phyloP scores from a whole-genome alignment of 2,329 filamentous ascomycete species.

The Biscogniauxia sp. region DNA sequence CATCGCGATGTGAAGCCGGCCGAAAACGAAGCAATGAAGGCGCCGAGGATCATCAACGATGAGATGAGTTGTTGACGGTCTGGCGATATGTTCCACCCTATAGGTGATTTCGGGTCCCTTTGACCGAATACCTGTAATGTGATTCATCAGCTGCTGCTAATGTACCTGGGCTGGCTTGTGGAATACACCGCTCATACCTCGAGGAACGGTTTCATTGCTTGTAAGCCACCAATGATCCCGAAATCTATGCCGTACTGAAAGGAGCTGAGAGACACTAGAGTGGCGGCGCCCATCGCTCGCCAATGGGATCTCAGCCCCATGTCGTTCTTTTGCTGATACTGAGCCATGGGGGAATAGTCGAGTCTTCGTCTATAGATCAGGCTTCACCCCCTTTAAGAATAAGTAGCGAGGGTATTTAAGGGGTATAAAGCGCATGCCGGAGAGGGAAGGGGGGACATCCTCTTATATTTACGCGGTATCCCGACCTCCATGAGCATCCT shows the following conservation, averaged over 20 bases:
- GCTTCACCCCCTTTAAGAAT: too few relatives aligned
- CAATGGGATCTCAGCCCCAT: conserved; percentile 16
- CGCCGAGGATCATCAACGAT: conserved; percentile 45
- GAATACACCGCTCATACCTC: conserved; percentile 15
- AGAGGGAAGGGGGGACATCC: too few relatives aligned
- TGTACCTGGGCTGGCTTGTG: neutral
- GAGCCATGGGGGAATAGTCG: too few relatives aligned
- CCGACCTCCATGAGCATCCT: too few relatives aligned
- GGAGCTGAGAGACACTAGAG: conserved; percentile 23
- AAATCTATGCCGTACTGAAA: conserved; percentile 30
- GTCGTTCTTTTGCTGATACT: neutral
- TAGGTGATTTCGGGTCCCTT: conserved; percentile 14
- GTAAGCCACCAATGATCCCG: conserved; percentile 25
- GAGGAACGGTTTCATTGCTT: conserved; percentile 28
- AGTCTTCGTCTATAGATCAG: too few relatives aligned
- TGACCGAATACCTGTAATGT: conserved; percentile 21
- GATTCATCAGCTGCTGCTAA: conserved; percentile 6
- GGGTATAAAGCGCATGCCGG: too few relatives aligned
- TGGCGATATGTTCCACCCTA: conserved; percentile 29
- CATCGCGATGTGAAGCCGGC: conserved; percentile 37
- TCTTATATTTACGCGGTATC: too few relatives aligned
- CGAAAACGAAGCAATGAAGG: conserved; percentile 40
- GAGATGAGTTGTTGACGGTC: conserved; percentile 45
- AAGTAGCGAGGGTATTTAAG: too few relatives aligned
- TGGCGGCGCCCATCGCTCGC: conserved; percentile 20